These are phyloP conservation scores for Coelastrella sp. DNA, from an alignment of 139 green algal genomes.

Conservation along the genomic window DNA sequence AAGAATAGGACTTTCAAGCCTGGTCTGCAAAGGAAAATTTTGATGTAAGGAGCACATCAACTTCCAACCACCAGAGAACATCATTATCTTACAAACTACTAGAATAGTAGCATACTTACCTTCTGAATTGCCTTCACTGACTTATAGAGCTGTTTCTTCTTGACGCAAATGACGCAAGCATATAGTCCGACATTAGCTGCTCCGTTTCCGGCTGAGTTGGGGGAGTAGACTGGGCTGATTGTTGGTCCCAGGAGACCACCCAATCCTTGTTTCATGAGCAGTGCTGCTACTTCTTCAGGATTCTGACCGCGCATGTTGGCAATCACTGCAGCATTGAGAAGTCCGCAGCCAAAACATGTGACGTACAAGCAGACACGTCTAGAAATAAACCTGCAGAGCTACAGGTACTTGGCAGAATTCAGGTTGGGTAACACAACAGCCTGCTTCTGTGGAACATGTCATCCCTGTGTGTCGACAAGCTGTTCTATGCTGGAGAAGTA, in stretches of 20 bases:
- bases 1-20: no score
- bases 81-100: not conserved
- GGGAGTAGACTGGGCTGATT: constrained; percentile 83
- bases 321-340: constrained; percentile 72
- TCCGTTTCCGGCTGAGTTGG: not conserved
- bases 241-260: constrained; percentile 90
- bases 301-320: constrained; percentile 90
- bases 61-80: not conserved
- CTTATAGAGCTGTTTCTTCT: constrained; percentile 91
- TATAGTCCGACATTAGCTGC: constrained; percentile 69
- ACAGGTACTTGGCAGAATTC: no score
- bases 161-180: constrained; percentile 88
- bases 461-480: no score
- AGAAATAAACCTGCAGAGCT: no score
- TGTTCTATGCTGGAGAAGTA: no score
- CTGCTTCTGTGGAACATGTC: no score
- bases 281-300: constrained; percentile 84
- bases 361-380: no score
- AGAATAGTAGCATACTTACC: constrained; percentile 53
- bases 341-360: not conserved
- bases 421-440: no score
- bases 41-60: not conserved
- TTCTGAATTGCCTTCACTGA: constrained; percentile 90
- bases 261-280: constrained; percentile 72
- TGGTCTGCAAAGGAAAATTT: no score